Evolutionary conservation across 2,329 filamentous ascomycete genomes (phyloP).

Genomic region (Waltergamsia citrina): DNA sequence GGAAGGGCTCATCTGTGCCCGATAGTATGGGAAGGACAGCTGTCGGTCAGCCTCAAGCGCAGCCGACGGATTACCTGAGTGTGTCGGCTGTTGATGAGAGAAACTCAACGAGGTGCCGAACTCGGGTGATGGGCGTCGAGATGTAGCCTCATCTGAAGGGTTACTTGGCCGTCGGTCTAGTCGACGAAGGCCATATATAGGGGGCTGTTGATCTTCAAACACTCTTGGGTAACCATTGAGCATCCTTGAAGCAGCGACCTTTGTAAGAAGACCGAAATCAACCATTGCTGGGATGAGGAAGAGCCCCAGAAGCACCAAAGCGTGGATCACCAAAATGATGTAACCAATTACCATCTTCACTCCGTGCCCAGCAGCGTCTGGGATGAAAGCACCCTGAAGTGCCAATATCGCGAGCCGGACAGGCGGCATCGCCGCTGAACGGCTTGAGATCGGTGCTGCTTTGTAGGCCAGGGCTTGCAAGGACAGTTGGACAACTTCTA

Average conservation of each 20-base stretch:
- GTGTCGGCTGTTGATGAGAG: no score
- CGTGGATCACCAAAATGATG: slow-evolving; percentile 55
- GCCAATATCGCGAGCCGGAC: slow-evolving; percentile 36
- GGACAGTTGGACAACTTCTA: slow-evolving; percentile 54
- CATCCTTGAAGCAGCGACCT: not conserved
- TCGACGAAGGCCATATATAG: no score
- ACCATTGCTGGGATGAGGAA: slow-evolving; percentile 1
- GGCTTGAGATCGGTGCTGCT: slow-evolving; percentile 57
- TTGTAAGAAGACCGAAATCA: not conserved
- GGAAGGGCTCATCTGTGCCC: not conserved
- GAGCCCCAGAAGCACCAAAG: slow-evolving; percentile 31
- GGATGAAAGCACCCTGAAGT: slow-evolving; percentile 34
- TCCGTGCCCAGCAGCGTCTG: slow-evolving; percentile 52
- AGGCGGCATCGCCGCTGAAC: slow-evolving; percentile 50
- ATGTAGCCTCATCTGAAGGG: no score
- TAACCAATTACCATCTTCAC: slow-evolving; percentile 63
- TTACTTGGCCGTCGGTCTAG: no score
- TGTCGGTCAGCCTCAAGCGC: not conserved
- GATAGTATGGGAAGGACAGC: not conserved
- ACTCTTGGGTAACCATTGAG: not conserved
- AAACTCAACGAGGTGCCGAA: no score
- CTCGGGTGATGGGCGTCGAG: no score
- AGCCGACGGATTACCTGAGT: no score
- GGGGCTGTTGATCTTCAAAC: no score
- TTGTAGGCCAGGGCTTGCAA: slow-evolving; percentile 16